Evolutionary conservation across 176 grass and related monocot species (phyloP), one percentile per base, ranked within the genome.

Genomic region (Musa acuminata): DNA sequence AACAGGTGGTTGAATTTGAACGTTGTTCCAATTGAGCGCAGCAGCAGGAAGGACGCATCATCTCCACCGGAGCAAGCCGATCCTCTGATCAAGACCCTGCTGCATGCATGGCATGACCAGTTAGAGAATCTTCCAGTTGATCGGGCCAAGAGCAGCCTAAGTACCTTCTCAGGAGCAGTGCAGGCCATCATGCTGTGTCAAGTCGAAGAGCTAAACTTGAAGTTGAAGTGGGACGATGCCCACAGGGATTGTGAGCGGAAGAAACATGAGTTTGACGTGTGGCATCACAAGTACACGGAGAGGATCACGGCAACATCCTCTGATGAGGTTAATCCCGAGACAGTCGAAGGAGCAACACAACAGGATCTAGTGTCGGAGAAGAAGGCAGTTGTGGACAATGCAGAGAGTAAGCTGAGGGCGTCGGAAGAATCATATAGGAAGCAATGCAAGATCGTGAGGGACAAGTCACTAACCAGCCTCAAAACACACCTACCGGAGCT

Each of bases 1-100:
- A 84, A 86, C 60, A 83, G 52, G 63, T 96, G 92, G 92, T 76
- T 96, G 62, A 81, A 79, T 60, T 76, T 92, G 51, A 96, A 89
- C 74, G 71, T 92, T 9, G 83, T 92, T 22, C 89, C 86, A 51
- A 85, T 92, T 1, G 92, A 92, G 19, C 81, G 77, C 71, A 85
- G 79, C 71, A 83, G 89, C 68, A 85, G 83, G 75, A 73, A 81
- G 73, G 80, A 69, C 23, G 72, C 75, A 1, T 74, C 77, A 13
- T 87, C 85, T 2, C 79, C 82, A 8, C 89, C 65, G 22, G 24
- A 51, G 55, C 76, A 78, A 54, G 24, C 25, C 43, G 59, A 75
- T 7, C 86, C 87, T 72, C 87, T 87, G 1, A 92, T 92, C 82
- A 84, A 96, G 89, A 86, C 60, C 72, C 58, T 96, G 49, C 62